Percentiles rank a stretch among this genome's conserved stretches.
These are phyloP conservation scores for Backusella westeae DNA, from an alignment of 192 early-diverging fungal species.

Conservation along the genomic window DNA sequence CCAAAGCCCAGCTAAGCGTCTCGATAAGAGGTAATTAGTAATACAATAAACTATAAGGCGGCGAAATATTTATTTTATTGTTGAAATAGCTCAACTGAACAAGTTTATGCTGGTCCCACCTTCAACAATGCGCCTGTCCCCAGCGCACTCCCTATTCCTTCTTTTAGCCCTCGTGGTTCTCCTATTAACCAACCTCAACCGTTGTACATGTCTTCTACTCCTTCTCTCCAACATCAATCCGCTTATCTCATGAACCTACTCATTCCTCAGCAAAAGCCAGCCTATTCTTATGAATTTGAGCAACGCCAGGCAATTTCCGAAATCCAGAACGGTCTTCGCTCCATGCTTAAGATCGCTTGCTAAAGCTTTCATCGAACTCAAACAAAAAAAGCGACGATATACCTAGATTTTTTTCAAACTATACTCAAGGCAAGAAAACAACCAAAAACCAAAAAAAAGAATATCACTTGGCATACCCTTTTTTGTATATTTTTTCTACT, in stretches of 20 bases:
- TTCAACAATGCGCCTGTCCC: constrained; percentile 57
- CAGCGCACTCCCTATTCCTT: constrained; percentile 49
- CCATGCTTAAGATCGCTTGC: constrained; percentile 44
- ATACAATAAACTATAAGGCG: not conserved
- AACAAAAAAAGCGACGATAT: not conserved
- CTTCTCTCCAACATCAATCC: constrained; percentile 20
- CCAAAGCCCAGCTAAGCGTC: not conserved
- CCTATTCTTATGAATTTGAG: constrained; percentile 11
- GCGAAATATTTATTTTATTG: not conserved
- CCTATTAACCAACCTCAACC: constrained; percentile 26
- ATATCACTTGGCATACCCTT: not conserved
- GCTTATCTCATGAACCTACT: constrained; percentile 14
- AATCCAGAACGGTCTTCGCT: constrained; percentile 46
- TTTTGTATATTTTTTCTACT: not conserved
- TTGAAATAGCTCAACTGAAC: not conserved
- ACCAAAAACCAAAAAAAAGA: not conserved
- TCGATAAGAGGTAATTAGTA: constrained; percentile 8
- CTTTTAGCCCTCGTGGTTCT: constrained; percentile 33
- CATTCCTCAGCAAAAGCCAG: not conserved
- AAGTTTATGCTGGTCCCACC: constrained; percentile 52
- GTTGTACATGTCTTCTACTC: constrained; percentile 14
- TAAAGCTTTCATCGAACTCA: not conserved
- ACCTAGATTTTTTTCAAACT: constrained; percentile 7
- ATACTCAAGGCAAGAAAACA: constrained; percentile 4
- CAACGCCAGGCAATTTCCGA: constrained; percentile 34